Conservation (phyloP, 352 stramenopile genomes). For the Pythium volutum region DNA sequence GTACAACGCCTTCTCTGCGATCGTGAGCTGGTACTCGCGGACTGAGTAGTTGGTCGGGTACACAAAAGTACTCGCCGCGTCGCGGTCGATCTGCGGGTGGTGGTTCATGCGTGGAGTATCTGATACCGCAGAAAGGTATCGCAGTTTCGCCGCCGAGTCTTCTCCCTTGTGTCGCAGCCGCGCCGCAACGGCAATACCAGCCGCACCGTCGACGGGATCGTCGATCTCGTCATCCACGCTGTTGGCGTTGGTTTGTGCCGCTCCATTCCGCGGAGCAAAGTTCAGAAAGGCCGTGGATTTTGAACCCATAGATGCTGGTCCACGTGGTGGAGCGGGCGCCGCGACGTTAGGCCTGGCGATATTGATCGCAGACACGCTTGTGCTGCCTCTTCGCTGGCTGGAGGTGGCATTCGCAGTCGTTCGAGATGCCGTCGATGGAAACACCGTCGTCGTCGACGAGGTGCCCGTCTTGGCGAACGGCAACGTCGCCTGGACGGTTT, state of each 20-base stretch:
- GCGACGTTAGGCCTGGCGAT: background rate
- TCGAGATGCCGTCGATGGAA: constrained; percentile 1
- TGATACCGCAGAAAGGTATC: constrained; percentile 41
- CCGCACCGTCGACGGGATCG: background rate
- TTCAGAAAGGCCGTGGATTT: background rate
- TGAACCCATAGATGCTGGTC: background rate
- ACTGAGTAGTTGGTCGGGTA: constrained; percentile 91
- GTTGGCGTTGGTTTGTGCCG: background rate
- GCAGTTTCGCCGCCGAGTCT: constrained; percentile 47
- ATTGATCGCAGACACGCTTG: background rate
- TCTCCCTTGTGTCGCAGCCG: constrained; percentile 37
- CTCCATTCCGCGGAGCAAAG: background rate
- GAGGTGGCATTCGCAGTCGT: background rate
- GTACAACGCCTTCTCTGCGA: constrained; percentile 92
- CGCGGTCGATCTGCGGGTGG: constrained; percentile 56
- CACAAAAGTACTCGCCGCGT: constrained; percentile 66
- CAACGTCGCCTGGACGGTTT: constrained; percentile 62
- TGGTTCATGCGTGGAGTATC: constrained; percentile 13
- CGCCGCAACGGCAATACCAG: constrained; percentile 13
- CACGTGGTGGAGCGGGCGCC: background rate
- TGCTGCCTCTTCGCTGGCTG: background rate
- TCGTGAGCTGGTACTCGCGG: constrained; percentile 95
- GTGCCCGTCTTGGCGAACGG: constrained; percentile 32
- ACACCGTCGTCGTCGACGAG: background rate
- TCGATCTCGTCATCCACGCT: constrained; percentile 9